phyloP scores from a whole-genome alignment of 495 filamentous ascomycete species.

The Lindgomyces ingoldianus region DNA sequence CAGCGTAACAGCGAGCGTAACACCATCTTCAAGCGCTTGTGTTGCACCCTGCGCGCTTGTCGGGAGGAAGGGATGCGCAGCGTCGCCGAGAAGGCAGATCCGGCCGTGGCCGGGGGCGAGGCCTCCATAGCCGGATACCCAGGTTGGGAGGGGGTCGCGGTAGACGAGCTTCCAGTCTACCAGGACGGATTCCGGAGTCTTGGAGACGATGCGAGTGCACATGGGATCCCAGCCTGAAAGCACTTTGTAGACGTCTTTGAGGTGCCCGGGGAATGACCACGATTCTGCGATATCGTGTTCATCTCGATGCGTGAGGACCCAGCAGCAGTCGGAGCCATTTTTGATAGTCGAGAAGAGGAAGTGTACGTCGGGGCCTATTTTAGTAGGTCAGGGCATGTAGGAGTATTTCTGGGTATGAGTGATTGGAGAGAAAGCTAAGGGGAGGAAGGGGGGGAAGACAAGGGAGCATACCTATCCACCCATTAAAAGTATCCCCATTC shows the following conservation, averaged over 20 bases:
- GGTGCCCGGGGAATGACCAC: slow-evolving; percentile 63
- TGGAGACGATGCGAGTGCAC: slow-evolving; percentile 58
- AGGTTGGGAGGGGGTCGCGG: slow-evolving; percentile 67
- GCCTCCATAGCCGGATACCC: slow-evolving; percentile 59
- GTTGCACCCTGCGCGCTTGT: slow-evolving; percentile 72
- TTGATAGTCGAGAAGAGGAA: slow-evolving; percentile 65
- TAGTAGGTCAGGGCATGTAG: slow-evolving; percentile 4
- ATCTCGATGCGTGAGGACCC: slow-evolving; percentile 69
- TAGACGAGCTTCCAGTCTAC: slow-evolving; percentile 75
- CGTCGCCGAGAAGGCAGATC: slow-evolving; percentile 67
- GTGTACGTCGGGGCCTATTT: slow-evolving; percentile 65
- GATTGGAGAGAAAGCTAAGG: slow-evolving; percentile 24
- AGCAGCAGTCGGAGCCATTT: slow-evolving; percentile 65
- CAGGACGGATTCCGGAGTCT: slow-evolving; percentile 58
- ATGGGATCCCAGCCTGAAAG: slow-evolving; percentile 68
- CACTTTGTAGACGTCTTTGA: slow-evolving; percentile 62
- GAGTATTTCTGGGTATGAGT: too few species aligned
- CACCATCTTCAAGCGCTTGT: slow-evolving; percentile 73
- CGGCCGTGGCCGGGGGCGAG: slow-evolving; percentile 55
- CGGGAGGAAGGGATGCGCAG: slow-evolving; percentile 73
- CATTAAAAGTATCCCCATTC: slow-evolving; percentile 58
- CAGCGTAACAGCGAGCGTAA: slow-evolving; percentile 64
- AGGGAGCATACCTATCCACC: slow-evolving; percentile 38
- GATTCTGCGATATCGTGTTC: slow-evolving; percentile 63
- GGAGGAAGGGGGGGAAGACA: neutral